Conservation (phyloP, 2,329 filamentous ascomycete genomes). For the Calonectria henricotiae region DNA sequence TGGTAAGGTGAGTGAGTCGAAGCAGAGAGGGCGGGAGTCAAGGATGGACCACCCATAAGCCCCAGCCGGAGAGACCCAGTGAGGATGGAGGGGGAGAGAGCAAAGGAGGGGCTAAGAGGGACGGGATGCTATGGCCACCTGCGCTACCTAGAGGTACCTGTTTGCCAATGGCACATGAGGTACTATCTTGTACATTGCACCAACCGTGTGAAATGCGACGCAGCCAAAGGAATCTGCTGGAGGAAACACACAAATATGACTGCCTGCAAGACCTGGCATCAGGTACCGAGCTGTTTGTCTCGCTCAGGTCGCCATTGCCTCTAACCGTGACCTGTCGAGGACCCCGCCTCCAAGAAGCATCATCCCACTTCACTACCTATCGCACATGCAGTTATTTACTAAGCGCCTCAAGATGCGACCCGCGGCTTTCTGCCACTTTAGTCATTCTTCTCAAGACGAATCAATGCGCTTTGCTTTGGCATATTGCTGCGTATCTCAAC, state of each 20-base stretch:
- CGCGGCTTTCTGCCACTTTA: slow-evolving; percentile 5
- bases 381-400: slow-evolving; percentile 36
- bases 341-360: slow-evolving; percentile 29
- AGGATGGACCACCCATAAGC: slow-evolving; percentile 41
- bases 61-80: slow-evolving; percentile 37
- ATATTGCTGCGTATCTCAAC: no score
- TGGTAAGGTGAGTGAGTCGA: slow-evolving; percentile 47
- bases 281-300: slow-evolving; percentile 1
- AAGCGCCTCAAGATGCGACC: slow-evolving; percentile 3
- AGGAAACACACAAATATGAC: slow-evolving; percentile 3
- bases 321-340: slow-evolving; percentile 15
- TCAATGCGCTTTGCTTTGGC: neutral
- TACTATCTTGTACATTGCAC: slow-evolving; percentile 33
- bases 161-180: neutral
- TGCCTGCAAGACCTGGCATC: slow-evolving; percentile 9
- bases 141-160: slow-evolving; percentile 20
- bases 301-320: slow-evolving; percentile 26
- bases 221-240: neutral
- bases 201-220: slow-evolving; percentile 14
- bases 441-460: neutral
- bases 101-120: slow-evolving; percentile 37
- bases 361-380: slow-evolving; percentile 42
- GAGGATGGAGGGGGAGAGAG: slow-evolving; percentile 43
- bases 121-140: slow-evolving; percentile 41
- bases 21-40: slow-evolving; percentile 34